These are phyloP conservation scores for Hyaloraphidium curvatum DNA, from an alignment of 192 early-diverging fungal species.

Conservation along the genomic window DNA sequence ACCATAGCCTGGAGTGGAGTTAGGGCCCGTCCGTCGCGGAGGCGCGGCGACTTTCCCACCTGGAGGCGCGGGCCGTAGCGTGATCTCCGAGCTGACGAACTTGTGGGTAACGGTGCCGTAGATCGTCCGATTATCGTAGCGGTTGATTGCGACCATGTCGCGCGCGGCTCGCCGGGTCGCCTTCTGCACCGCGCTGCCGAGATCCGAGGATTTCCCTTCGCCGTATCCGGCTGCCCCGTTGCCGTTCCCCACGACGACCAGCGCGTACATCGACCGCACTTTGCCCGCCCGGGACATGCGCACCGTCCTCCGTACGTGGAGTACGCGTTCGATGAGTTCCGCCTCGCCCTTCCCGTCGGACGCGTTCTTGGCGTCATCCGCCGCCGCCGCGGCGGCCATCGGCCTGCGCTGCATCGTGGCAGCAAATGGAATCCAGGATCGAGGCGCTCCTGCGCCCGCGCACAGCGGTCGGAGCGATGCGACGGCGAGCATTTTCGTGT, in stretches of 20 bases:
- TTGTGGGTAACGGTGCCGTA: conserved; percentile 71
- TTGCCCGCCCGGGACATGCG: conserved; percentile 68
- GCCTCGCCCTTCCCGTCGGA: too few relatives aligned
- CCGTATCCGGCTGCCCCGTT: conserved; percentile 82
- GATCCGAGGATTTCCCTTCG: conserved; percentile 70
- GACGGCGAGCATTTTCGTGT: too few relatives aligned
- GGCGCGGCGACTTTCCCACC: conserved; percentile 23
- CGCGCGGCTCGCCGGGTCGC: conserved; percentile 76
- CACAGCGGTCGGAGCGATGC: too few relatives aligned
- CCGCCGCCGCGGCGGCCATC: not conserved
- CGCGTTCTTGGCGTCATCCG: not conserved
- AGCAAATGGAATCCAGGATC: too few relatives aligned
- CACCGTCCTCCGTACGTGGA: conserved; percentile 52
- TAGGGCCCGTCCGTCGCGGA: not conserved
- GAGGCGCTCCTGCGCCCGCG: too few relatives aligned
- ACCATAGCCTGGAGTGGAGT: conserved; percentile 85
- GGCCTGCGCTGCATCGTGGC: too few relatives aligned
- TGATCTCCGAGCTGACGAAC: conserved; percentile 68
- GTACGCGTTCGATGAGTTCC: conserved; percentile 48
- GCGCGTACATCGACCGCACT: conserved; percentile 59
- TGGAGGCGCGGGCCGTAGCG: conserved; percentile 66
- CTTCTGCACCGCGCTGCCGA: conserved; percentile 57
- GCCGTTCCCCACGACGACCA: conserved; percentile 91
- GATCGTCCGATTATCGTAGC: conserved; percentile 87
- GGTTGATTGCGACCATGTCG: conserved; percentile 59